A percentile compares a stretch with the other conserved stretches of the same genome.
Evolutionary conservation across 768 basidiomycete genomes (phyloP).

Genomic region (Serendipita sp.): DNA sequence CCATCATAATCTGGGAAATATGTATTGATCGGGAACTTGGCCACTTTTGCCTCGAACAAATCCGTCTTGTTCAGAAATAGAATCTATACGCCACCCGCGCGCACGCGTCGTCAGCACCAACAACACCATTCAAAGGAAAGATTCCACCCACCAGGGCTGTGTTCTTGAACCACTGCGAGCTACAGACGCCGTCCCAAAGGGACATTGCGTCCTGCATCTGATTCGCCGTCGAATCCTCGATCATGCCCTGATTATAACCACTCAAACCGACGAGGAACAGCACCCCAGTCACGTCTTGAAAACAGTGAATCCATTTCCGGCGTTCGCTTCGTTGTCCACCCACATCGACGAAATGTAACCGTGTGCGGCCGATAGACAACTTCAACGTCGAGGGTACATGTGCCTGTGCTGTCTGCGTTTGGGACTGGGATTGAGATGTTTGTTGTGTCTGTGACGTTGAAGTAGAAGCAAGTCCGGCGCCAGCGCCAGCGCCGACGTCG

Average conservation of each 20-base stretch:
- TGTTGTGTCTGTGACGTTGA: too few relatives aligned
- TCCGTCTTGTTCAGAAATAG: constrained; percentile 29
- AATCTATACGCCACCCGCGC: constrained; percentile 17
- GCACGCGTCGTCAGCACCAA: background rate
- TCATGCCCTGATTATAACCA: constrained; percentile 21
- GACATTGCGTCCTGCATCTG: constrained; percentile 27
- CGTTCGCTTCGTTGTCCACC: constrained; percentile 14
- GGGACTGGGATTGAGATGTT: too few relatives aligned
- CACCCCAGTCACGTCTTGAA: constrained; percentile 24
- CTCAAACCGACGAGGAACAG: constrained; percentile 24
- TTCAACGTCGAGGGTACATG: too few relatives aligned
- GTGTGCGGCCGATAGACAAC: too few relatives aligned
- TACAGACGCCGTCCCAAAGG: constrained; percentile 27
- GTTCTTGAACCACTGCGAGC: constrained; percentile 25
- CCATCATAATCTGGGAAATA: constrained; percentile 24
- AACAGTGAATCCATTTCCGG: constrained; percentile 20
- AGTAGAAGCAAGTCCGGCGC: too few relatives aligned
- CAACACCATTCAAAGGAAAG: too few relatives aligned
- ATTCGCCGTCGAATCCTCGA: constrained; percentile 14
- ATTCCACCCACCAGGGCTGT: constrained; percentile 25
- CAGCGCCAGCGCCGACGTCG: too few relatives aligned
- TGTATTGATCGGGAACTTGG: constrained; percentile 20
- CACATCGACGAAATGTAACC: background rate
- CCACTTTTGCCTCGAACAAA: constrained; percentile 23
- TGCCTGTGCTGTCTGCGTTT: too few relatives aligned